phyloP scores from a whole-genome alignment of 2,329 filamentous ascomycete species.

The Aschersonia sp. region DNA sequence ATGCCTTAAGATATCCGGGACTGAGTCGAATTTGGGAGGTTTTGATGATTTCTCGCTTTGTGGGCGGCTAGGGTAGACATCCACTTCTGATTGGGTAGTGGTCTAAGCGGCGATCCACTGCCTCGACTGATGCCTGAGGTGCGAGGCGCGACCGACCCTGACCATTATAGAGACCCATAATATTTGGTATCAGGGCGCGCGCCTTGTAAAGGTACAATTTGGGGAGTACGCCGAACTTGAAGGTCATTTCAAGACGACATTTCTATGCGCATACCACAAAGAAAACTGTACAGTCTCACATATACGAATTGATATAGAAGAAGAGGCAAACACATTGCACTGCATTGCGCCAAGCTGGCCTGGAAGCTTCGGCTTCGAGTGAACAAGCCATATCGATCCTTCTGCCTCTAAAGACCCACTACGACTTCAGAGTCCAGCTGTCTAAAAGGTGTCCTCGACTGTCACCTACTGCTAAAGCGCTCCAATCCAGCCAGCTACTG shows the following conservation, averaged over 20 bases:
- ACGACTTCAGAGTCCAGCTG: constrained; percentile 2
- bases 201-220: too few relatives aligned
- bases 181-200: neutral
- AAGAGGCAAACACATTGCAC: too few relatives aligned
- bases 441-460: constrained; percentile 4
- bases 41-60: constrained; percentile 30
- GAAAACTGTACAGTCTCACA: too few relatives aligned
- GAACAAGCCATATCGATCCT: too few relatives aligned
- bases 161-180: neutral
- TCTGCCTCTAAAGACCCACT: constrained; percentile 1
- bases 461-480: neutral
- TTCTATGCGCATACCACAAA: too few relatives aligned
- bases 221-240: too few relatives aligned
- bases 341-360: too few relatives aligned
- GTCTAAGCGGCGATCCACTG: constrained; percentile 7
- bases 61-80: constrained; percentile 25
- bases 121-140: too few relatives aligned
- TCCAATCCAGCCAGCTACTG: constrained; percentile 2
- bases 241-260: too few relatives aligned
- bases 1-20: constrained; percentile 20
- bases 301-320: too few relatives aligned
- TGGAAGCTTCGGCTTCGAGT: too few relatives aligned
- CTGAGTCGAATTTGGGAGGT: constrained; percentile 22
- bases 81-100: constrained; percentile 16
- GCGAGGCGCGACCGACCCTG: too few relatives aligned